phyloP scores from a whole-genome alignment of 306 rosid species.

The Cicer pinnatifidum region DNA sequence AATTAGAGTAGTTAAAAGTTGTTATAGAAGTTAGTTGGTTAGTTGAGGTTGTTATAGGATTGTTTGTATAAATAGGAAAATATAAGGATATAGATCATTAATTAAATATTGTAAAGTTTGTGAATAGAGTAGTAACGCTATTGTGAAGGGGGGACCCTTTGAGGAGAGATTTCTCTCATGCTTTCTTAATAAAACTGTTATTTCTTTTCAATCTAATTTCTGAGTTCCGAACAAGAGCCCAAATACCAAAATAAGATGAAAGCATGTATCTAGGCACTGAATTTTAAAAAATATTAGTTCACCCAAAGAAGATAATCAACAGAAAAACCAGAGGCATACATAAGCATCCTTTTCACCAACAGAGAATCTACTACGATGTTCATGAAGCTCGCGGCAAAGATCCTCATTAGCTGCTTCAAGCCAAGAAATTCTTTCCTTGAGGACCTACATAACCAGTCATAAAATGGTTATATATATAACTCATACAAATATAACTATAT shows the following conservation, averaged over 20 bases:
- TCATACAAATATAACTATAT: neutral
- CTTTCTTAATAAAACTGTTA: no score
- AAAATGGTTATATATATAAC: constrained; percentile 38
- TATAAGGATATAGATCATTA: no score
- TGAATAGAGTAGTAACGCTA: no score
- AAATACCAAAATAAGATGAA: constrained; percentile 36
- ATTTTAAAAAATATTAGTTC: neutral
- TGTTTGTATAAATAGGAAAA: no score
- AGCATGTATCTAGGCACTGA: constrained; percentile 30
- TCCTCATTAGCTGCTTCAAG: constrained; percentile 97
- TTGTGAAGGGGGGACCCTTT: no score
- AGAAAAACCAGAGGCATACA: constrained; percentile 56
- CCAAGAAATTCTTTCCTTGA: constrained; percentile 92
- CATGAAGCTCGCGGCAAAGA: constrained; percentile 90
- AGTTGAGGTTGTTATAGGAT: no score
- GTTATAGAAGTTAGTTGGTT: no score
- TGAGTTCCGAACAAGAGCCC: neutral
- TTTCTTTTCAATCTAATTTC: no score
- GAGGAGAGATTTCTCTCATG: no score
- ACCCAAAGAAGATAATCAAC: constrained; percentile 39
- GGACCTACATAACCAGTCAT: constrained; percentile 58
- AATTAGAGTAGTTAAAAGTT: no score
- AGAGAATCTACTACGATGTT: constrained; percentile 71
- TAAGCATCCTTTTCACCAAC: constrained; percentile 66
- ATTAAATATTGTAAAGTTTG: no score